A percentile compares a stretch with the other conserved stretches of the same genome.
phyloP scores from a whole-genome alignment of 2,329 filamentous ascomycete genomes.

The Neospermospora avenae region DNA sequence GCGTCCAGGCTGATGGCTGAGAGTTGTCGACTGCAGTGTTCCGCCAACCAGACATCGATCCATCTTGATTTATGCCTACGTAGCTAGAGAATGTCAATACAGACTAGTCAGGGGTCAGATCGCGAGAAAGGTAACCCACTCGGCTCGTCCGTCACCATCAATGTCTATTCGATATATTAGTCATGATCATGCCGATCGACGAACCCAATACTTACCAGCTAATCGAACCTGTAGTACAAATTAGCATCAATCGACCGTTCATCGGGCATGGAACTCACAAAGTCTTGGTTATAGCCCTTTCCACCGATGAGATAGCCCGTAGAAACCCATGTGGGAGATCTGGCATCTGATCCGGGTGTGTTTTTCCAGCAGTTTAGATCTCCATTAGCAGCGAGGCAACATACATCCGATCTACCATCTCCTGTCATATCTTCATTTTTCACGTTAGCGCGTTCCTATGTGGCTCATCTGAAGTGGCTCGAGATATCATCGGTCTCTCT shows the following conservation, averaged over 20 bases:
- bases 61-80: neutral
- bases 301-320: neutral
- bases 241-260: neutral
- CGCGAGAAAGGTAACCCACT: neutral
- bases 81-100: neutral
- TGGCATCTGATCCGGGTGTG: neutral
- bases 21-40: neutral
- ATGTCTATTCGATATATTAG: neutral
- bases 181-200: neutral
- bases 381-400: conserved; percentile 3
- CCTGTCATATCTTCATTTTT: conserved; percentile 5
- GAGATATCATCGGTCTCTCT: too few relatives aligned
- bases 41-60: conserved; percentile 8
- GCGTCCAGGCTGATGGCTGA: conserved; percentile 1
- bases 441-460: neutral
- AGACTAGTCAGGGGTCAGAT: neutral
- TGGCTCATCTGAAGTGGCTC: neutral
- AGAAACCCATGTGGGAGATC: conserved; percentile 3
- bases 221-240: neutral
- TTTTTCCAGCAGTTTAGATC: conserved; percentile 8
- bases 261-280: neutral
- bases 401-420: conserved; percentile 5
- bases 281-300: neutral
- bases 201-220: neutral
- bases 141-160: conserved; percentile 8